Evolutionary conservation across 257 asterid genomes (phyloP).

Genomic region (Paulownia fortunei): DNA sequence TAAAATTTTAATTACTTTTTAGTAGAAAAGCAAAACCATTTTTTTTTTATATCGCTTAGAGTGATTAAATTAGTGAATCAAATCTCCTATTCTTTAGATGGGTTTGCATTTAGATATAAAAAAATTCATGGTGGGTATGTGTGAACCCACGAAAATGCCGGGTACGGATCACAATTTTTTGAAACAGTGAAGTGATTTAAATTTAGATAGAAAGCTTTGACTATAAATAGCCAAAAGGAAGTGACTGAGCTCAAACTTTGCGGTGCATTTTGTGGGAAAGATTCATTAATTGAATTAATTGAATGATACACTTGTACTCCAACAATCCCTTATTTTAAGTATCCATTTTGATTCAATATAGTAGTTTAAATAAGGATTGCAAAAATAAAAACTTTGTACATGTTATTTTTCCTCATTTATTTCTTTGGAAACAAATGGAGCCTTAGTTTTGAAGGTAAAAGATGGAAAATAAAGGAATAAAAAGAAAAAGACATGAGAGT

Average conservation of each 20-base stretch:
- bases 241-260: constrained; percentile 21
- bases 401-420: no score
- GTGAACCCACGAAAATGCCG: constrained; percentile 24
- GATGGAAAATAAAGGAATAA: no score
- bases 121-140: constrained; percentile 1
- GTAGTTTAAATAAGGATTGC: no score
- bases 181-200: constrained; percentile 18
- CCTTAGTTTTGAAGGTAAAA: no score
- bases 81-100: background rate
- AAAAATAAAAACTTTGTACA: no score
- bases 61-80: background rate
- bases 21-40: background rate
- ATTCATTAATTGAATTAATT: background rate
- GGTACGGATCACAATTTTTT: constrained; percentile 31
- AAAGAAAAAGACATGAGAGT: background rate
- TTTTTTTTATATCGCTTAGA: background rate
- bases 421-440: no score
- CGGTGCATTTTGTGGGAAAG: background rate
- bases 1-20: background rate
- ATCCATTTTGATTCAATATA: no score
- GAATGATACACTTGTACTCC: no score
- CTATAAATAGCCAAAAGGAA: constrained; percentile 11
- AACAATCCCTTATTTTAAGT: no score
- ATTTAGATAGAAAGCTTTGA: background rate
- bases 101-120: background rate